These are phyloP conservation scores for Saxophila tyrrhenica DNA, from an alignment of 495 filamentous ascomycete species.

Conservation along the genomic window DNA sequence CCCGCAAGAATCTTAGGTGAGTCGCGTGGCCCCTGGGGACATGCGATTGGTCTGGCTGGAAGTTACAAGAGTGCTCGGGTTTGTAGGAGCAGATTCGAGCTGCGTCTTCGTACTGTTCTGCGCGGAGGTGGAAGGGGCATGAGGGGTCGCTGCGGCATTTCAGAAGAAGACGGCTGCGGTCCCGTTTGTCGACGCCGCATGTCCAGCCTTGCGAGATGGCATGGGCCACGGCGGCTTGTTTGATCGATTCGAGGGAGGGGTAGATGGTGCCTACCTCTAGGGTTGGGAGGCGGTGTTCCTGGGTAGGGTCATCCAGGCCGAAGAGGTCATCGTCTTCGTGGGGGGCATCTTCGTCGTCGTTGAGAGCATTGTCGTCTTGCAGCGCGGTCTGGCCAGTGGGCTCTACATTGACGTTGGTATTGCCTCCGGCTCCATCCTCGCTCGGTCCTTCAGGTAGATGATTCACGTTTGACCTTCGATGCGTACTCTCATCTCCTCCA, in stretches of 20 bases:
- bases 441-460: neutral
- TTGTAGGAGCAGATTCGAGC: neutral
- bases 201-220: neutral
- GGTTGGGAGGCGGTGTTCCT: neutral
- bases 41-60: neutral
- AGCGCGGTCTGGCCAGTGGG: too few species aligned
- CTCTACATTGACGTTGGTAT: neutral
- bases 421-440: neutral
- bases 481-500: neutral
- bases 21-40: neutral
- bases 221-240: neutral
- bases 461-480: neutral
- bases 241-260: neutral
- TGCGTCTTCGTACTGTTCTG: neutral
- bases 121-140: neutral
- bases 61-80: neutral
- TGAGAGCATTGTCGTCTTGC: neutral
- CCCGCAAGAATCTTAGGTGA: neutral
- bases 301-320: neutral
- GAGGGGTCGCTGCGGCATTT: neutral
- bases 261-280: neutral
- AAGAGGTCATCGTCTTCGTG: neutral
- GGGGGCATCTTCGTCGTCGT: neutral
- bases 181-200: neutral
- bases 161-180: neutral